These are phyloP conservation scores for Apiospora pterosperma DNA, from an alignment of 2,329 filamentous ascomycete species.

Conservation along the genomic window DNA sequence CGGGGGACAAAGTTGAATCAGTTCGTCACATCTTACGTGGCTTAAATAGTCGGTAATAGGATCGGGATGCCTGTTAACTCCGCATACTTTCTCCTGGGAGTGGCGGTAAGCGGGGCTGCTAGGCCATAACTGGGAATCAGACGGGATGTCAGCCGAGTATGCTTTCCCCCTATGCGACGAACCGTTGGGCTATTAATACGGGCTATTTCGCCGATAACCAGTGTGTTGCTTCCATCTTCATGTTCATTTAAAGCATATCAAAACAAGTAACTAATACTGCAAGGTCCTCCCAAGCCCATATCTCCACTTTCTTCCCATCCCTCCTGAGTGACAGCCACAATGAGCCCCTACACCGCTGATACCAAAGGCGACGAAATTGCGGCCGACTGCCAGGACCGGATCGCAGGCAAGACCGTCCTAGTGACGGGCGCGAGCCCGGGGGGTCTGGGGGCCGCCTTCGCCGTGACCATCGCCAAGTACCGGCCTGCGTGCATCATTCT, in stretches of 20 bases:
- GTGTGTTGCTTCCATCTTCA: too few species aligned
- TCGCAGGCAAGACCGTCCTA: conserved; percentile 35
- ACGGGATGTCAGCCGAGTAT: too few species aligned
- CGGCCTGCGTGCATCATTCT: conserved; percentile 39
- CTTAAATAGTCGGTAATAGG: not conserved
- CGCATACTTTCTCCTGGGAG: not conserved
- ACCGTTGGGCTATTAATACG: not conserved
- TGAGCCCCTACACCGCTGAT: not conserved
- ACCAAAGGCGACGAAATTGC: conserved; percentile 24
- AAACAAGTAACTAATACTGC: not conserved
- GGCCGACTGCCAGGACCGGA: conserved; percentile 24
- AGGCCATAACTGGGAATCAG: not conserved
- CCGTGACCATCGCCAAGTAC: conserved; percentile 32
- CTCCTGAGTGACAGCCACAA: not conserved
- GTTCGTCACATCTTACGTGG: not conserved
- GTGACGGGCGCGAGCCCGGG: conserved; percentile 38
- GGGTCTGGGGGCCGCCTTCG: conserved; percentile 35
- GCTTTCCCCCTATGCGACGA: too few species aligned
- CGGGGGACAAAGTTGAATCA: not conserved
- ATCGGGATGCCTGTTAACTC: not conserved
- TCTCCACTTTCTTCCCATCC: too few species aligned
- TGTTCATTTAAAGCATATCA: not conserved
- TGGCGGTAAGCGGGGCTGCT: not conserved
- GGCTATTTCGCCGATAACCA: not conserved
- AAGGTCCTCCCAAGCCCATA: too few species aligned